phyloP scores from a whole-genome alignment of 345 rosid genomes.

The Euphorbia pulcherrima region DNA sequence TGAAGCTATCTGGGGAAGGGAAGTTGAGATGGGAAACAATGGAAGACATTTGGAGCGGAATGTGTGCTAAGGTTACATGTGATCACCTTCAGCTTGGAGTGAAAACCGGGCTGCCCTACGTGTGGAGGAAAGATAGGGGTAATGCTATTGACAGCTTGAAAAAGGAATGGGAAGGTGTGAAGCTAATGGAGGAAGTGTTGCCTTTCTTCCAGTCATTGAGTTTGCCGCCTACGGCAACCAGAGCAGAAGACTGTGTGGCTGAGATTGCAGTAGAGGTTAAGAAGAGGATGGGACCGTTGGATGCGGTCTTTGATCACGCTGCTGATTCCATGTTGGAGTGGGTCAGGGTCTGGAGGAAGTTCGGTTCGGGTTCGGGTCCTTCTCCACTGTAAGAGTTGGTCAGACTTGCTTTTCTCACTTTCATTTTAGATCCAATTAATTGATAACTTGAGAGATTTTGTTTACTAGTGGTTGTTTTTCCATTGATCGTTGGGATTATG shows the following conservation, averaged over 20 bases:
- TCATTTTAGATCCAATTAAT: background rate
- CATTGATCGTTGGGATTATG: background rate
- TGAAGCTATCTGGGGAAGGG: constrained; percentile 77
- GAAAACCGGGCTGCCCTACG: constrained; percentile 82
- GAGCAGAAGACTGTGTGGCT: constrained; percentile 60
- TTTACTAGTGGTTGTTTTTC: background rate
- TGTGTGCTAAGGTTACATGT: constrained; percentile 74
- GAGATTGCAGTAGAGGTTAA: constrained; percentile 64
- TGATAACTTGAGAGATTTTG: background rate
- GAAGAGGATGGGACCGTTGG: constrained; percentile 53
- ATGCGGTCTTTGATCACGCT: constrained; percentile 65
- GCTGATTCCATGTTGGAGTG: constrained; percentile 66
- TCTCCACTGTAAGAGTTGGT: constrained; percentile 3
- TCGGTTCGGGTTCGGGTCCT: constrained; percentile 46
- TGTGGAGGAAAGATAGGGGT: constrained; percentile 86
- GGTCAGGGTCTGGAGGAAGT: constrained; percentile 66
- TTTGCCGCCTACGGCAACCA: constrained; percentile 48
- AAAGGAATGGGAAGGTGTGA: constrained; percentile 97
- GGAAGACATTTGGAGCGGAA: constrained; percentile 91
- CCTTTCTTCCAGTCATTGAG: constrained; percentile 73
- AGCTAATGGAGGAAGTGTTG: constrained; percentile 84
- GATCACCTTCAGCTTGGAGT: constrained; percentile 87
- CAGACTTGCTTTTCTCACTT: background rate
- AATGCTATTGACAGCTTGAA: constrained; percentile 72
- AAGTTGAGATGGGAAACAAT: constrained; percentile 91